phyloP scores from a whole-genome alignment of 2,329 filamentous ascomycete genomes.

The Alternaria burnsii region DNA sequence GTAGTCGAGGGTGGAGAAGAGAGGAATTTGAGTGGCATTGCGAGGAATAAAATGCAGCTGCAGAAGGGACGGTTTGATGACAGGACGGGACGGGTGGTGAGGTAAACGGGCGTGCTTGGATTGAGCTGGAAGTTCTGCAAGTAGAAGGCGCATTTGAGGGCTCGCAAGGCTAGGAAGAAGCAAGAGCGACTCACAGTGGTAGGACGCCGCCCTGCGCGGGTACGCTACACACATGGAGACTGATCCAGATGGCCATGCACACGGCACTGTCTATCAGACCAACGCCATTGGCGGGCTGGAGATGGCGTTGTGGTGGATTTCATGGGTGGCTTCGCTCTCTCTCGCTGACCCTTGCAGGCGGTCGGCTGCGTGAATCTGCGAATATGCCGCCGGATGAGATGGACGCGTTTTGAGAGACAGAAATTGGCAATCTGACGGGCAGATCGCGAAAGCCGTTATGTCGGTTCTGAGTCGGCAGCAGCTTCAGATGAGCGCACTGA shows the following conservation, averaged over 20 bases:
- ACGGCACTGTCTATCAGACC: neutral
- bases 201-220: slow-evolving; percentile 1
- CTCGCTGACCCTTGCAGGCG: slow-evolving; percentile 5
- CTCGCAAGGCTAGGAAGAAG: slow-evolving; percentile 10
- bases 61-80: slow-evolving; percentile 9
- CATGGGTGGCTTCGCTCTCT: slow-evolving; percentile 6
- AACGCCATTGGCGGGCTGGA: slow-evolving; percentile 4
- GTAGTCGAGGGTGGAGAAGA: slow-evolving; percentile 16
- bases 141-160: slow-evolving; percentile 18
- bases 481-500: slow-evolving; percentile 5
- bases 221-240: neutral
- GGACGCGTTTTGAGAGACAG: neutral
- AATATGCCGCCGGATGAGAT: neutral
- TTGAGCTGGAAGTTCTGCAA: slow-evolving; percentile 5
- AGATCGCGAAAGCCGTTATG: neutral
- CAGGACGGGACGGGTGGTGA: slow-evolving; percentile 2
- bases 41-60: slow-evolving; percentile 3
- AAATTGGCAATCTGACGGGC: neutral
- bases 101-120: neutral
- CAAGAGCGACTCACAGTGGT: slow-evolving; percentile 17
- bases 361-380: slow-evolving; percentile 4
- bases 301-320: neutral
- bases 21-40: slow-evolving; percentile 5
- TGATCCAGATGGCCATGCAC: neutral
- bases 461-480: neutral